Evolutionary conservation across 2,329 filamentous ascomycete species (phyloP).

Genomic region (Tolypocladium cylindrosporum): DNA sequence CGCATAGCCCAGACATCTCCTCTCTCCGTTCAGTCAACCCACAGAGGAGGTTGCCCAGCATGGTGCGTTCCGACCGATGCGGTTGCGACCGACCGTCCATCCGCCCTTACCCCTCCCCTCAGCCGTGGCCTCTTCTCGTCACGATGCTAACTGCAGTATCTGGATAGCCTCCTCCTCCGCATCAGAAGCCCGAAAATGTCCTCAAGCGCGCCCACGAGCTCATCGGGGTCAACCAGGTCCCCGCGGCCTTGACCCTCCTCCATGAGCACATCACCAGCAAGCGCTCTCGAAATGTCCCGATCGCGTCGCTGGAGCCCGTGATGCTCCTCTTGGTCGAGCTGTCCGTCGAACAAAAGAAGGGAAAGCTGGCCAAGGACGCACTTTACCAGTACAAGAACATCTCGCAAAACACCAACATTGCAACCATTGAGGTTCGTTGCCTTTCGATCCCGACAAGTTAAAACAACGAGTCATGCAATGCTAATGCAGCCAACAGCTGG

Average conservation of each 20-base stretch:
- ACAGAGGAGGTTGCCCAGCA: constrained; percentile 43
- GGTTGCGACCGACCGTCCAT: constrained; percentile 7
- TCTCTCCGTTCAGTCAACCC: constrained; percentile 24
- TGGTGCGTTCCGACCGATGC: constrained; percentile 23
- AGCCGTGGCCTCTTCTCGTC: constrained; percentile 6
- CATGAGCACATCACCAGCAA: constrained; percentile 99
- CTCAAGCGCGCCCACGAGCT: constrained; percentile 97
- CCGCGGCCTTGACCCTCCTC: constrained; percentile 85
- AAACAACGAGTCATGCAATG: background rate
- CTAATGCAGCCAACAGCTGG: constrained; percentile 44
- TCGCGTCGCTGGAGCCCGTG: constrained; percentile 90
- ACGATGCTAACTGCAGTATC: constrained; percentile 16
- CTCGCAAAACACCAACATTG: constrained; percentile 96
- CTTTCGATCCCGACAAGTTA: background rate
- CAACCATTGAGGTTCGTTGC: constrained; percentile 74
- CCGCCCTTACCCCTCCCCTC: constrained; percentile 17
- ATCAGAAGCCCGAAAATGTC: constrained; percentile 98
- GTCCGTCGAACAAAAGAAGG: constrained; percentile 94
- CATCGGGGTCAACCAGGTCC: constrained; percentile 90
- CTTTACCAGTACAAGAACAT: constrained; percentile 99
- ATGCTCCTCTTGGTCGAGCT: constrained; percentile 97
- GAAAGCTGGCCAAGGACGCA: constrained; percentile 96
- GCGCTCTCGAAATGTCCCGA: constrained; percentile 92
- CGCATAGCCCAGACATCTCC: constrained; percentile 25
- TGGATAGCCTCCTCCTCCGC: constrained; percentile 78